phyloP scores from a whole-genome alignment of 495 filamentous ascomycete genomes.

The Venustampulla echinocandica region DNA sequence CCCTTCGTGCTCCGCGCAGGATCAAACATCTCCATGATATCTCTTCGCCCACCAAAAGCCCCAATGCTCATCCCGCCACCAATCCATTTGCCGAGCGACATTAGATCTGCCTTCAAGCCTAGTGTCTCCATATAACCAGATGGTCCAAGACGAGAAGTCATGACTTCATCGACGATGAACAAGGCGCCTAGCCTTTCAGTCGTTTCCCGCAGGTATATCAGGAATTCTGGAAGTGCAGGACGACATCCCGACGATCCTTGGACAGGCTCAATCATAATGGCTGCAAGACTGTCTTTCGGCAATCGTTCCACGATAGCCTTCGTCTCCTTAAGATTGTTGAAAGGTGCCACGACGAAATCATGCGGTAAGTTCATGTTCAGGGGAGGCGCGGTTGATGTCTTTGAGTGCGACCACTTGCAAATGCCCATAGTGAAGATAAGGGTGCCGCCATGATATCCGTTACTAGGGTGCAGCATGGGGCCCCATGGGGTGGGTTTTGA shows the following conservation, averaged over 20 bases:
- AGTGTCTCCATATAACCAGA: constrained; percentile 37
- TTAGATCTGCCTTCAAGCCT: constrained; percentile 45
- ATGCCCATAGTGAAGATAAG: constrained; percentile 28
- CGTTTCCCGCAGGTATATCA: constrained; percentile 26
- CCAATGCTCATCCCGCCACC: constrained; percentile 57
- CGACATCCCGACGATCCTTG: constrained; percentile 48
- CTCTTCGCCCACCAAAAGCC: constrained; percentile 48
- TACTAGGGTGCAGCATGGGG: too few species aligned
- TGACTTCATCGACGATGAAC: constrained; percentile 58
- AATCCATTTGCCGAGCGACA: constrained; percentile 54
- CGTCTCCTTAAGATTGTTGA: constrained; percentile 40
- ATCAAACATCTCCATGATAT: constrained; percentile 49
- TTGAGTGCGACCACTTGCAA: neutral
- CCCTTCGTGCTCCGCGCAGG: constrained; percentile 5
- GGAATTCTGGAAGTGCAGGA: constrained; percentile 36
- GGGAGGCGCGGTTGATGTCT: neutral
- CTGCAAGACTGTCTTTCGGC: constrained; percentile 33
- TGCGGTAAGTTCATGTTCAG: constrained; percentile 27
- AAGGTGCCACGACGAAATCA: constrained; percentile 42
- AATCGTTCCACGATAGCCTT: constrained; percentile 25
- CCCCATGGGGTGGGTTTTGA: too few species aligned
- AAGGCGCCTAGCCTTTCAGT: constrained; percentile 33
- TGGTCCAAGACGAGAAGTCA: constrained; percentile 45
- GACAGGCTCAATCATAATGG: constrained; percentile 52
- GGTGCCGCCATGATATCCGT: constrained; percentile 49